A percentile compares a stretch with the other conserved stretches of the same genome.
phyloP scores from a whole-genome alignment of 2,329 filamentous ascomycete species.

The Leptographium radiaticola region DNA sequence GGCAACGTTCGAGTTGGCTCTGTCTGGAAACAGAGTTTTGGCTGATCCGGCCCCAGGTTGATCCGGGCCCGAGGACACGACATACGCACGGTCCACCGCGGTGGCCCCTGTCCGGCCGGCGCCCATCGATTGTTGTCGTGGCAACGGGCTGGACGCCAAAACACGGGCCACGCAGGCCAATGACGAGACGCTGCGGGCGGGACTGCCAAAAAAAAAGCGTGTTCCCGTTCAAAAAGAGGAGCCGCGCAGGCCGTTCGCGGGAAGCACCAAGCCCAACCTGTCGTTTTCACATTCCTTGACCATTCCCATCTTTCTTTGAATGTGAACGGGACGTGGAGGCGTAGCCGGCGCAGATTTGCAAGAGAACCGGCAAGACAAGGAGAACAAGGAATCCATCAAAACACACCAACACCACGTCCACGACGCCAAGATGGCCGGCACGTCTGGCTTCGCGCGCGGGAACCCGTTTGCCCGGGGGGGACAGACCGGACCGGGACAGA shows the following conservation, averaged over 20 bases:
- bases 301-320: too few relatives aligned
- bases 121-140: slow-evolving; percentile 6
- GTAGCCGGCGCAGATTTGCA: too few relatives aligned
- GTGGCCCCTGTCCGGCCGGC: too few relatives aligned
- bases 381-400: too few relatives aligned
- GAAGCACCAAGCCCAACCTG: too few relatives aligned
- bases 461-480: slow-evolving; percentile 65
- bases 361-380: too few relatives aligned
- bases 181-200: not conserved
- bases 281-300: too few relatives aligned
- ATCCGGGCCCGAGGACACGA: too few relatives aligned
- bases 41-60: not conserved
- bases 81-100: too few relatives aligned
- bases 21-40: not conserved
- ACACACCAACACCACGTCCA: not conserved
- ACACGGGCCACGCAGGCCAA: not conserved
- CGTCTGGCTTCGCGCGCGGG: slow-evolving; percentile 35
- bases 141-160: slow-evolving; percentile 4
- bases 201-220: not conserved
- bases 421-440: slow-evolving; percentile 5
- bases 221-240: too few relatives aligned
- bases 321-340: too few relatives aligned
- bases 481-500: slow-evolving; percentile 30
- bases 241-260: too few relatives aligned
- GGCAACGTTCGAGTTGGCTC: not conserved